Percentiles rank a stretch among this genome's conserved stretches.
phyloP scores from a whole-genome alignment of 441 rosid species.

The Raphanus hybrid region DNA sequence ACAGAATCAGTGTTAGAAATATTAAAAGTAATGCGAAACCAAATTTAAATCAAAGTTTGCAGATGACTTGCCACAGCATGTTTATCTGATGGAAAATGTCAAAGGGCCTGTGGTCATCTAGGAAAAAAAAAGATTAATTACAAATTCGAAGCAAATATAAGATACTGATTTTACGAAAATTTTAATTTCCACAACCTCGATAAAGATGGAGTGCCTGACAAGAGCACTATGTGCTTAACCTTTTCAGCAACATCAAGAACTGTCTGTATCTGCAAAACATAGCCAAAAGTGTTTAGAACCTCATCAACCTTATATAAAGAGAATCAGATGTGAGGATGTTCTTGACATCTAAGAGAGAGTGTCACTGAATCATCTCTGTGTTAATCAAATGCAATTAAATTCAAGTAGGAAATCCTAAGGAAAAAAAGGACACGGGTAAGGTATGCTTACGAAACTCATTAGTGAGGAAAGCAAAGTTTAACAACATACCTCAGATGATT shows the following conservation, averaged over 20 bases:
- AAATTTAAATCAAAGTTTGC: constrained; percentile 34
- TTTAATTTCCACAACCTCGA: constrained; percentile 74
- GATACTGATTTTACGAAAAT: constrained; percentile 26
- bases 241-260: constrained; percentile 86
- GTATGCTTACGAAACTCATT: not conserved
- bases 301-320: constrained; percentile 9
- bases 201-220: constrained; percentile 97
- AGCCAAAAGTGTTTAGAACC: constrained; percentile 23
- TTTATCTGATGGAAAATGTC: constrained; percentile 98
- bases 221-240: constrained; percentile 75
- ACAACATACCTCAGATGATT: constrained; percentile 67
- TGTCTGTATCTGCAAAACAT: constrained; percentile 64
- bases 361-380: constrained; percentile 25
- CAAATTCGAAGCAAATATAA: constrained; percentile 25
- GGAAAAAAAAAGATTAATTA: constrained; percentile 41
- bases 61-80: constrained; percentile 83
- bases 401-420: constrained; percentile 1
- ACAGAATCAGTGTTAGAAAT: constrained; percentile 42
- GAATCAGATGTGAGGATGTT: constrained; percentile 20
- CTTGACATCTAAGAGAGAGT: constrained; percentile 19
- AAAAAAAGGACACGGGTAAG: not conserved
- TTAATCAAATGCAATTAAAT: constrained; percentile 9
- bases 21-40: constrained; percentile 12
- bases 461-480: constrained; percentile 1
- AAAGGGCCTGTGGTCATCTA: constrained; percentile 83